These are phyloP conservation scores for Mycena metata DNA, from an alignment of 768 basidiomycete genomes.

Conservation along the genomic window DNA sequence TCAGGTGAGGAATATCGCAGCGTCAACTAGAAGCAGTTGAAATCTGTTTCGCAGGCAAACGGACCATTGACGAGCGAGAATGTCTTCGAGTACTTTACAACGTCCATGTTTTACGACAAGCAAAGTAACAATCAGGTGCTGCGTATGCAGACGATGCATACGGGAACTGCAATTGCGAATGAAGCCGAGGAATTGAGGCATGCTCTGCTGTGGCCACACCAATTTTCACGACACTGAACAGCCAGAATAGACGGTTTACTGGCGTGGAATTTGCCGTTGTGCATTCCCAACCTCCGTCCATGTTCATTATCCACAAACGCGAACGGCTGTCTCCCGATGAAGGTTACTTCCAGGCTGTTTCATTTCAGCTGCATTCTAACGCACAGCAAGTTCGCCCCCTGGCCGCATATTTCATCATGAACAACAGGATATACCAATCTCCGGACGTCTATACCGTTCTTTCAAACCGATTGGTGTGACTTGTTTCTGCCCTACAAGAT, in stretches of 20 bases:
- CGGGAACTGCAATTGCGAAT: conserved; percentile 79
- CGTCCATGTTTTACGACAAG: conserved; percentile 95
- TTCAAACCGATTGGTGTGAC: conserved; percentile 82
- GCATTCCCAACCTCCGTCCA: conserved; percentile 80
- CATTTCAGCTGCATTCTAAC: conserved; percentile 31
- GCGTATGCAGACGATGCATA: conserved; percentile 94
- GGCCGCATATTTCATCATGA: conserved; percentile 89
- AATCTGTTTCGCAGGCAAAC: conserved; percentile 64
- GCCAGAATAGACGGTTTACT: conserved; percentile 77
- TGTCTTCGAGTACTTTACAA: conserved; percentile 91
- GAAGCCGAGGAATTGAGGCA: conserved; percentile 91
- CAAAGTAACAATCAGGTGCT: conserved; percentile 93
- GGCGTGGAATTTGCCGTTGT: conserved; percentile 91
- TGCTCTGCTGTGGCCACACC: conserved; percentile 41
- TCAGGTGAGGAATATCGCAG: conserved; percentile 58
- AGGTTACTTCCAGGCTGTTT: conserved; percentile 61
- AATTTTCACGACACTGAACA: conserved; percentile 4
- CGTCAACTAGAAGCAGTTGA: conserved; percentile 2
- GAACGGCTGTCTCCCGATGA: conserved; percentile 87
- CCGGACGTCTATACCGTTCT: conserved; percentile 88
- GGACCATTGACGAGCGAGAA: conserved; percentile 83
- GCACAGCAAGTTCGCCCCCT: conserved; percentile 72
- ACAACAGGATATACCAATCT: conserved; percentile 90
- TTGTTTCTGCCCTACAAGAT: neutral
- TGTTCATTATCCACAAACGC: conserved; percentile 93